Conservation (phyloP, 352 stramenopile species). For the Phytophthora colocasiae region DNA sequence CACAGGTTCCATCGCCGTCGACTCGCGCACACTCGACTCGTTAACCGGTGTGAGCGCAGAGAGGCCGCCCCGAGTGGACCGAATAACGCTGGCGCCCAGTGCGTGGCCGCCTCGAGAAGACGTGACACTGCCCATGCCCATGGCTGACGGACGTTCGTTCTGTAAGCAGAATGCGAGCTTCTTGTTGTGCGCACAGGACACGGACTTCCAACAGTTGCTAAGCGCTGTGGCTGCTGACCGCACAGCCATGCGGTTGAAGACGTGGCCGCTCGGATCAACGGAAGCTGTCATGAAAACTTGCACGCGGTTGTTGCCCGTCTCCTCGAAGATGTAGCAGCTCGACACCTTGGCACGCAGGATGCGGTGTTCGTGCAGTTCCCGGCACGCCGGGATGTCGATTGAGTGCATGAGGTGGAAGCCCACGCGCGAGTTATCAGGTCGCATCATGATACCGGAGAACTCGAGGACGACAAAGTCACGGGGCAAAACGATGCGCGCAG, state of each 20-base stretch:
- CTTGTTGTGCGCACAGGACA: slow-evolving; percentile 72
- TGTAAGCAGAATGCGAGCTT: slow-evolving; percentile 69
- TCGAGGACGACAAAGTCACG: slow-evolving; percentile 67
- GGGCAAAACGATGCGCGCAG: slow-evolving; percentile 44
- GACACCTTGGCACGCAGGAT: slow-evolving; percentile 60
- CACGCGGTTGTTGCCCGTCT: slow-evolving; percentile 54
- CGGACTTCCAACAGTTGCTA: slow-evolving; percentile 70
- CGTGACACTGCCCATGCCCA: slow-evolving; percentile 3
- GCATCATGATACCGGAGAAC: slow-evolving; percentile 58
- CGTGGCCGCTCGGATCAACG: slow-evolving; percentile 54
- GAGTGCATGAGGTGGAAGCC: slow-evolving; percentile 69
- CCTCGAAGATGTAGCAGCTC: slow-evolving; percentile 64
- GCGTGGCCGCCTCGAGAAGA: slow-evolving; percentile 17
- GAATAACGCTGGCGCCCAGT: slow-evolving; percentile 11
- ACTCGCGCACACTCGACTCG: slow-evolving; percentile 28
- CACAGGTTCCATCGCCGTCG: slow-evolving; percentile 26
- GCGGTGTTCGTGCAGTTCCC: slow-evolving; percentile 43
- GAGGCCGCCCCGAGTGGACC: slow-evolving; percentile 29
- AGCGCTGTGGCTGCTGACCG: slow-evolving; percentile 49
- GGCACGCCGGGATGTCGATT: slow-evolving; percentile 45
- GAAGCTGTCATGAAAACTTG: slow-evolving; percentile 71
- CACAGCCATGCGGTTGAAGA: slow-evolving; percentile 55
- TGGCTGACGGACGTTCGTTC: slow-evolving; percentile 41
- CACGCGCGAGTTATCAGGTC: slow-evolving; percentile 51
- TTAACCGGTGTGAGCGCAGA: slow-evolving; percentile 38